phyloP scores from a whole-genome alignment of 148 eudicot species.

The Nyssa sinensis region DNA sequence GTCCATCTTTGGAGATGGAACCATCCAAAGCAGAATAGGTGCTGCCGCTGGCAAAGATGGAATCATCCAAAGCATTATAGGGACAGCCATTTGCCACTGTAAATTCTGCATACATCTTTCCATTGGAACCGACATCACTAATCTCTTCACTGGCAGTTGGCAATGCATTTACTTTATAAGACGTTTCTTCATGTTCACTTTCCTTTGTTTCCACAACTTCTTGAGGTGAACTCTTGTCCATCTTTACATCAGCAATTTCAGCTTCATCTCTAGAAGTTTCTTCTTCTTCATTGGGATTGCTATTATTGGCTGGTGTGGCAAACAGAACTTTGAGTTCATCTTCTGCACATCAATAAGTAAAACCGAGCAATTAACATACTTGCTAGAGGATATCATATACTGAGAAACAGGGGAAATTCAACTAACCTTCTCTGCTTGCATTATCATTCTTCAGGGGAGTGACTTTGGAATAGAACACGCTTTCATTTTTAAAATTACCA shows the following conservation, averaged over 20 bases:
- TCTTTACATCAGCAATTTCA: background rate
- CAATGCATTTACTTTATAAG: background rate
- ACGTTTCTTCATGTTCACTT: background rate
- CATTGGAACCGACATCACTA: background rate
- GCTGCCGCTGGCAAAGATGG: background rate
- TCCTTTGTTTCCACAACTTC: background rate
- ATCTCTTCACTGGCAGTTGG: background rate
- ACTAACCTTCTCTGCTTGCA: slow-evolving; percentile 1
- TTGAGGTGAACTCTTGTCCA: background rate
- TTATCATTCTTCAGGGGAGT: slow-evolving; percentile 15
- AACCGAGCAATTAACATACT: background rate
- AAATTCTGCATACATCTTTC: background rate
- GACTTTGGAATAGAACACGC: no score
- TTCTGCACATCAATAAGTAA: slow-evolving; percentile 4
- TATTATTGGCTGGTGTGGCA: slow-evolving; percentile 19
- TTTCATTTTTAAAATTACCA: background rate
- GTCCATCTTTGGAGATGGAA: background rate
- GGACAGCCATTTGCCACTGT: no score
- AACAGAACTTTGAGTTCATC: slow-evolving; percentile 12
- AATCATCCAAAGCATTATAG: no score
- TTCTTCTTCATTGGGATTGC: background rate
- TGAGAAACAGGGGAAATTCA: background rate
- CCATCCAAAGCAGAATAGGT: background rate
- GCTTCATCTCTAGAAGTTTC: slow-evolving; percentile 5
- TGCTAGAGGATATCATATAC: background rate